Base-by-base conservation (phyloP, 2,329 filamentous ascomycete genomes). In the Alternaria atra region DNA sequence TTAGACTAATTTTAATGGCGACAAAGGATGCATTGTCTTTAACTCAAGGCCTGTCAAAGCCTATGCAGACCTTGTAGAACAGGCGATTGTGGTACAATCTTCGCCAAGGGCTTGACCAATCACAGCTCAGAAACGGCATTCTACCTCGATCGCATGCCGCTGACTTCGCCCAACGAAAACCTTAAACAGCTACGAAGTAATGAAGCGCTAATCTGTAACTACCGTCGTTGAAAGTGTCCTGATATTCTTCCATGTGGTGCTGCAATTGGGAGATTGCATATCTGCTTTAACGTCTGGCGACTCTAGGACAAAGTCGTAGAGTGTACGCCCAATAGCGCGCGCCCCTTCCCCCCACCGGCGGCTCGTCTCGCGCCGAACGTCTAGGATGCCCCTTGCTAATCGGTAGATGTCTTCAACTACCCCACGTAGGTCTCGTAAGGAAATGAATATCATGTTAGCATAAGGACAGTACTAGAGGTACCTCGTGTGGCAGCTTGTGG, bases 161-260 rank as follows among this genome's bases (percentile, higher is more conserved):
- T 68, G 55, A 69, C 64, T 64, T 67, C 63, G 64, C 66, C 63
- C 70, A 70, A 72, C 70, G 69, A 65, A 67, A 60, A 54, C 40
- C 40, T 55, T 47, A 58, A 54, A 66, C 55, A 55, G 40, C 44
- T 27, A 57, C 43, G 55, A 58, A 52, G 61, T 44, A 35, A 55
- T 29, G 40, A 52, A 64, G 66, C 69, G 68, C 70, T 70, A 70
- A 69, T 12, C 37, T 29, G 42, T 20, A 43, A 27, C 34, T 23
- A 35, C 57, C 32, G n/a, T 29, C 27, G 2, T 34, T 46, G 52
- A 35, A 20, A 43, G 32, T 44, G 35, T 30, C 27, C 46, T 35
- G n/a, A 59, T 52, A 34, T 52, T 30, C 30, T 32, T 17, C n/a
- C n/a, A 35, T 44, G 46, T 47, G 23, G 46, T 52, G 37, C 48